Conservation (phyloP, 176 grass and related monocot species). For the Ananas comosus region DNA sequence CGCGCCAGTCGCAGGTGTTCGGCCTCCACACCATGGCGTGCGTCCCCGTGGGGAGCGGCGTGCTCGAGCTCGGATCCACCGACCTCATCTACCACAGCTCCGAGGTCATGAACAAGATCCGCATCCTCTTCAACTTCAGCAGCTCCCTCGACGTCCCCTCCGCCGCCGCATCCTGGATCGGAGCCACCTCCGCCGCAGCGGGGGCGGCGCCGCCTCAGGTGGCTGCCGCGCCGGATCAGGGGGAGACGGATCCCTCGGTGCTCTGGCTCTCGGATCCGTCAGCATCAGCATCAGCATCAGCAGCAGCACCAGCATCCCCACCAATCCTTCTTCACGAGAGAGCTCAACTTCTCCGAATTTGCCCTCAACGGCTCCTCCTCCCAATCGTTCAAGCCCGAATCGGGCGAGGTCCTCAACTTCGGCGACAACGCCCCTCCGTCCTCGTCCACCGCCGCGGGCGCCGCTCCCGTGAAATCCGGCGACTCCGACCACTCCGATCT, state of each 20-base stretch:
- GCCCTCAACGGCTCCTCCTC: slow-evolving; percentile 33
- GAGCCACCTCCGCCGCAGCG: background rate
- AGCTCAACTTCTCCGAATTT: slow-evolving; percentile 81
- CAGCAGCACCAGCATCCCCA: background rate
- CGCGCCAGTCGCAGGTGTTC: slow-evolving; percentile 50
- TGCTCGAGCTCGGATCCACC: slow-evolving; percentile 89
- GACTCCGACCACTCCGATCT: slow-evolving; percentile 86
- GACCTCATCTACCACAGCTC: slow-evolving; percentile 54
- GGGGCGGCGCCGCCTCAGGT: slow-evolving; percentile 3
- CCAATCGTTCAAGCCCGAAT: slow-evolving; percentile 72
- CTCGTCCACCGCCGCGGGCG: slow-evolving; percentile 23
- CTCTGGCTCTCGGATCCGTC: slow-evolving; percentile 78
- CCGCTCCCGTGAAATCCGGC: slow-evolving; percentile 45
- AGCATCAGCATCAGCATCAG: slow-evolving; percentile 21
- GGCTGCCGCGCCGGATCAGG: slow-evolving; percentile 18
- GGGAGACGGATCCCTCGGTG: slow-evolving; percentile 69
- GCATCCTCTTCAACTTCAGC: slow-evolving; percentile 48
- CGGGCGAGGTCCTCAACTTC: slow-evolving; percentile 75
- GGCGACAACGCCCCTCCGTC: slow-evolving; percentile 31
- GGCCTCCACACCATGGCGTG: slow-evolving; percentile 93
- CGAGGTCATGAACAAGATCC: slow-evolving; percentile 56
- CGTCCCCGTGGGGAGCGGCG: slow-evolving; percentile 64
- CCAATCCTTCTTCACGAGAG: slow-evolving; percentile 53
- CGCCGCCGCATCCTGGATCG: slow-evolving; percentile 2
- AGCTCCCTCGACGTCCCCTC: slow-evolving; percentile 18